Conservation (phyloP, 768 basidiomycete genomes). For the Strobilomyces confusus region DNA sequence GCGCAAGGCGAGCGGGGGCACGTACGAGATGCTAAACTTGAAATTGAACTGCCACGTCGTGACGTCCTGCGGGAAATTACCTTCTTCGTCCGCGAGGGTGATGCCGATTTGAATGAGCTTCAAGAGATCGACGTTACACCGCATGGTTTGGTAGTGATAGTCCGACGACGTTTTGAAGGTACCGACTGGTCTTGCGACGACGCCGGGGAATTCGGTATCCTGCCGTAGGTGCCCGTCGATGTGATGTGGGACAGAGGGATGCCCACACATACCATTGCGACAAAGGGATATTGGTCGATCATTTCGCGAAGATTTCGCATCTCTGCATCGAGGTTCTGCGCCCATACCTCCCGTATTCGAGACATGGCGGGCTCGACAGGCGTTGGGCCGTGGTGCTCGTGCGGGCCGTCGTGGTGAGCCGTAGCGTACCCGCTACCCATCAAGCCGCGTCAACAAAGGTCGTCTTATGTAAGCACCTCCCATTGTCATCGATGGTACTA, state of each 20-base stretch:
- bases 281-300: constrained; percentile 88
- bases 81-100: constrained; percentile 91
- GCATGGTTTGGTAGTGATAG: constrained; percentile 99
- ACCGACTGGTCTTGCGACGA: constrained; percentile 96
- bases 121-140: constrained; percentile 97
- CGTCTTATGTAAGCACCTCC: constrained; percentile 26
- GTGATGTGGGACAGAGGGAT: constrained; percentile 1
- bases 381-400: background rate
- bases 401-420: constrained; percentile 20
- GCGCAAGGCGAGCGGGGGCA: constrained; percentile 8
- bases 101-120: constrained; percentile 98
- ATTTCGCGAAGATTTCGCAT: constrained; percentile 83
- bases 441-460: constrained; percentile 17
- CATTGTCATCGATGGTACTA: background rate
- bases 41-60: constrained; percentile 99
- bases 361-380: constrained; percentile 44
- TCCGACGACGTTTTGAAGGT: constrained; percentile 95
- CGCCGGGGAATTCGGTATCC: constrained; percentile 99
- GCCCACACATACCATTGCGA: constrained; percentile 80
- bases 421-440: constrained; percentile 12
- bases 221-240: constrained; percentile 30
- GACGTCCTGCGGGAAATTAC: constrained; percentile 83
- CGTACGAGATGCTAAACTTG: constrained; percentile 83
- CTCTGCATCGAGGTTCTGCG: constrained; percentile 86
- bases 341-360: constrained; percentile 95